These are phyloP conservation scores for Furcasterigmium furcatum DNA, from an alignment of 2,329 filamentous ascomycete genomes.

Conservation along the genomic window DNA sequence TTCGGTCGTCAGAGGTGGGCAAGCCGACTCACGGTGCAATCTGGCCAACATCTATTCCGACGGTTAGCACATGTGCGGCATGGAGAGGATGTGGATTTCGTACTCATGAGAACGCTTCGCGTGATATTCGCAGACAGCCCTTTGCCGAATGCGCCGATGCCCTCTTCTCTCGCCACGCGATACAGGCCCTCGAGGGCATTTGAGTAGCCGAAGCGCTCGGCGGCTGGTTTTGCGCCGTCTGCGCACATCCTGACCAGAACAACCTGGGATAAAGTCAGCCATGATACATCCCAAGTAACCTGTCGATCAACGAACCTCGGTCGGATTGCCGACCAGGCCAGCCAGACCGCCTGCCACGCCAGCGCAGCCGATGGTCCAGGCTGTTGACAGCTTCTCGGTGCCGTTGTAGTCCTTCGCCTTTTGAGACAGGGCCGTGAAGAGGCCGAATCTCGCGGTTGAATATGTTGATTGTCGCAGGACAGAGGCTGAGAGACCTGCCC, in stretches of 20 bases:
- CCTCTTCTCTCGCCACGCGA: constrained; percentile 33
- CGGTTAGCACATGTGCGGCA: constrained; percentile 10
- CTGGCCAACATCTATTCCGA: constrained; percentile 32
- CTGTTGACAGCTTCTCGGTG: constrained; percentile 22
- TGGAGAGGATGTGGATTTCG: constrained; percentile 6
- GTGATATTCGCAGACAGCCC: constrained; percentile 36
- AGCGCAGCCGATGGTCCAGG: constrained; percentile 32
- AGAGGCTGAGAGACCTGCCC: constrained; percentile 39
- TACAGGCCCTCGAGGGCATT: constrained; percentile 31
- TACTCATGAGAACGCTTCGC: constrained; percentile 41
- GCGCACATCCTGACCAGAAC: constrained; percentile 42
- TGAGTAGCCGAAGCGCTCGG: constrained; percentile 31
- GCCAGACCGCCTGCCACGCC: constrained; percentile 36
- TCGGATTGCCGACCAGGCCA: constrained; percentile 41
- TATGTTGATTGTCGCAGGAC: constrained; percentile 40
- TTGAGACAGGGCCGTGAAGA: constrained; percentile 32
- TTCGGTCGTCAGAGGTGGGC: not conserved
- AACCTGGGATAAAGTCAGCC: constrained; percentile 15
- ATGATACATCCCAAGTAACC: too few relatives aligned
- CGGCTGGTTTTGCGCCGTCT: constrained; percentile 33
- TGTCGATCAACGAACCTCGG: constrained; percentile 23
- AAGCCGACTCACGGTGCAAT: constrained; percentile 34
- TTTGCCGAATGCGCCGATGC: constrained; percentile 30
- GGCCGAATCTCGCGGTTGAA: constrained; percentile 39
- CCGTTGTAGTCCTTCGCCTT: constrained; percentile 21